A percentile compares a stretch with the other conserved stretches of the same genome.
These are phyloP conservation scores for Exophiala bonariae DNA, from an alignment of 2,329 filamentous ascomycete species.

Conservation along the genomic window DNA sequence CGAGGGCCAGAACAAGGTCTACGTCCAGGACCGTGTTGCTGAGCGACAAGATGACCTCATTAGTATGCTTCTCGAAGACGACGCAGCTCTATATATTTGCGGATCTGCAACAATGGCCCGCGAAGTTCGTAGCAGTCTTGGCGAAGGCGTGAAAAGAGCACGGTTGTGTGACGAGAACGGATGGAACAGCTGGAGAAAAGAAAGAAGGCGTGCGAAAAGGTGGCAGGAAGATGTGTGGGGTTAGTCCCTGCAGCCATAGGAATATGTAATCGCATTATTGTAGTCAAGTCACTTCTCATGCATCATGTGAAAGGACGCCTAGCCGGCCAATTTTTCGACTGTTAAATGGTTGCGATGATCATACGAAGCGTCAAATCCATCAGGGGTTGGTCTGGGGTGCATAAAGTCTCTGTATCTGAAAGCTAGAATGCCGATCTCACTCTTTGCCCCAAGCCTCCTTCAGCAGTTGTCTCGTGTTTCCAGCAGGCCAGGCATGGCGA, in stretches of 20 bases:
- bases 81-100: constrained; percentile 16
- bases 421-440: no score
- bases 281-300: no score
- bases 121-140: constrained; percentile 39
- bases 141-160: constrained; percentile 27
- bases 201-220: constrained; percentile 32
- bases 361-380: no score
- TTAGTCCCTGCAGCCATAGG: no score
- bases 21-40: constrained; percentile 11
- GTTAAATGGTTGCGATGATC: no score
- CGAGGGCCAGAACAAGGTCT: constrained; percentile 5
- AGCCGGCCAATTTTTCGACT: no score
- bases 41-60: constrained; percentile 1
- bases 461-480: constrained; percentile 47
- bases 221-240: constrained; percentile 58
- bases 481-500: constrained; percentile 54
- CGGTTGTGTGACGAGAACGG: constrained; percentile 24
- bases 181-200: constrained; percentile 3
- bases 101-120: constrained; percentile 16
- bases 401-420: no score
- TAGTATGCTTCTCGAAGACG: constrained; percentile 9
- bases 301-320: no score
- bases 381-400: no score
- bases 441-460: constrained; percentile 48
- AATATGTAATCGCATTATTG: no score